A percentile compares a stretch with the other conserved stretches of the same genome.
phyloP scores from a whole-genome alignment of 768 basidiomycete species.

The Russula compacta region DNA sequence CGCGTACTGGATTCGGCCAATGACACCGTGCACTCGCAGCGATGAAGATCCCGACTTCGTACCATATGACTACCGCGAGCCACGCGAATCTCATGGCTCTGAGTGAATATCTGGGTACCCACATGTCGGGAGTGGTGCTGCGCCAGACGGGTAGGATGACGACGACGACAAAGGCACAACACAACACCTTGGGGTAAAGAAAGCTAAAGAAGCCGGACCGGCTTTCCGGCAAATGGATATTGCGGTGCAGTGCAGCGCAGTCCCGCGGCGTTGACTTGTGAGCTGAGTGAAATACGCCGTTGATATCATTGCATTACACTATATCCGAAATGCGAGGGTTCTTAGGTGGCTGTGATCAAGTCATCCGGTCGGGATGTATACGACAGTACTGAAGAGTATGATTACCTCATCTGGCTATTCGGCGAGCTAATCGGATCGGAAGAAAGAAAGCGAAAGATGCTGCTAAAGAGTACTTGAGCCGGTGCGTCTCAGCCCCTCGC shows the following conservation, averaged over 20 bases:
- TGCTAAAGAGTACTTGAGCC: neutral
- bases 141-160: neutral
- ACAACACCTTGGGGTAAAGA: too few species aligned
- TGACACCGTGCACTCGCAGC: neutral
- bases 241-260: too few species aligned
- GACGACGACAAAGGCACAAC: neutral
- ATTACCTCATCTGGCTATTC: neutral
- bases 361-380: neutral
- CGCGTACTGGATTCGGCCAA: slow-evolving; percentile 11
- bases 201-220: too few species aligned
- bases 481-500: neutral
- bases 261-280: neutral
- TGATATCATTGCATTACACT: neutral
- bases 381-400: neutral
- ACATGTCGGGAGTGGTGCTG: neutral
- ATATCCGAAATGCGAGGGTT: neutral
- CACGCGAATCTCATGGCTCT: slow-evolving; percentile 43
- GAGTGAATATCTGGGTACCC: slow-evolving; percentile 3
- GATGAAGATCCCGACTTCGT: slow-evolving; percentile 53
- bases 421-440: slow-evolving; percentile 11
- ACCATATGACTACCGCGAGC: slow-evolving; percentile 59
- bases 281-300: neutral
- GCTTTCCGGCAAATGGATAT: too few species aligned
- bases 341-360: neutral
- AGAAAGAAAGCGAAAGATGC: neutral